These are phyloP conservation scores for Agrostemma githago DNA, from an alignment of 148 eudicot species.

Conservation along the genomic window DNA sequence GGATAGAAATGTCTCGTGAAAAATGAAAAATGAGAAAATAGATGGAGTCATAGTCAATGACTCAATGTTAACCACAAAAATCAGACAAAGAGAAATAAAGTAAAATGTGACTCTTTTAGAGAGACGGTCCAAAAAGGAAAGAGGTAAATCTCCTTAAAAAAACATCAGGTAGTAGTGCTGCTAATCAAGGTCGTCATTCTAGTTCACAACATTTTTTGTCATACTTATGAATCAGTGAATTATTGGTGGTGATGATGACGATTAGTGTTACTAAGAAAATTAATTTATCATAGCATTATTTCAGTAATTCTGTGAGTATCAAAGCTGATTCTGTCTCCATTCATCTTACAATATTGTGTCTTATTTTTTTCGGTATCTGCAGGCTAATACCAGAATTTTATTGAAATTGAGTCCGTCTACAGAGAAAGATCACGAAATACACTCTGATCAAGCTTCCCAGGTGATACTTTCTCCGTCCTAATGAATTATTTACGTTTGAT, in stretches of 20 bases:
- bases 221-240: conserved; percentile 3
- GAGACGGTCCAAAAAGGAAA: no score
- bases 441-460: conserved; percentile 12
- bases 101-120: no score
- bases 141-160: no score
- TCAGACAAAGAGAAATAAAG: no score
- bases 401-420: conserved; percentile 13
- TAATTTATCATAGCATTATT: background rate
- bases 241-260: background rate
- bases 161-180: background rate
- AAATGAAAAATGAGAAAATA: no score
- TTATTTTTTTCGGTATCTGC: background rate
- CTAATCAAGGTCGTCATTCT: background rate
- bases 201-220: background rate
- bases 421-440: conserved; percentile 2
- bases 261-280: background rate
- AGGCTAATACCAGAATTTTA: conserved; percentile 14
- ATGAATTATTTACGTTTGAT: no score
- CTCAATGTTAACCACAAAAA: no score
- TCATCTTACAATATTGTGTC: background rate
- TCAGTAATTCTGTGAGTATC: background rate
- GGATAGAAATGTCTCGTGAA: no score
- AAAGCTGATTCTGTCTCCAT: background rate
- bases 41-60: no score
- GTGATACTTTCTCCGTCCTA: no score